phyloP scores from a whole-genome alignment of 495 filamentous ascomycete species.

The Aspergillus asperescens region DNA sequence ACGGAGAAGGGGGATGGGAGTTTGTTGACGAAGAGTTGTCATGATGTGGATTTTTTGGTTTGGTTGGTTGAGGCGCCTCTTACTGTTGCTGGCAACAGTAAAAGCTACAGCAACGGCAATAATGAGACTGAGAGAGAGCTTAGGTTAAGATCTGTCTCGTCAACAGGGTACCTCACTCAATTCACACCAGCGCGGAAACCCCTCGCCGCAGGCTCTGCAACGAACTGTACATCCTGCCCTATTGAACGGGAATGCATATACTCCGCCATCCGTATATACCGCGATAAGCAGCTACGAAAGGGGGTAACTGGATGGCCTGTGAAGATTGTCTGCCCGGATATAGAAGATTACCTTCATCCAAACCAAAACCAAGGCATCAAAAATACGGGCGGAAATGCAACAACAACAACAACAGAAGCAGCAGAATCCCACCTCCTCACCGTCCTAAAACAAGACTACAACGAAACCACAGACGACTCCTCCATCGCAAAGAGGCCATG shows the following conservation, averaged over 20 bases:
- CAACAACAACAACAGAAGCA: not conserved
- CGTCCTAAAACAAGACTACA: slow-evolving; percentile 64
- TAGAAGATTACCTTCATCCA: slow-evolving; percentile 56
- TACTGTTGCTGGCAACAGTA: not conserved
- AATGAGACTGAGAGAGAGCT: not conserved
- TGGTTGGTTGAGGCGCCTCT: slow-evolving; percentile 59
- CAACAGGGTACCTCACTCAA: slow-evolving; percentile 57
- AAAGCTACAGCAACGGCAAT: not conserved
- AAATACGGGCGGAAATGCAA: not conserved
- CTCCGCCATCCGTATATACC: slow-evolving; percentile 76
- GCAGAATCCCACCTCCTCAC: slow-evolving; percentile 30
- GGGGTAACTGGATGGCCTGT: slow-evolving; percentile 74
- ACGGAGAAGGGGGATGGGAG: slow-evolving; percentile 48
- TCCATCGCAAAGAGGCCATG: slow-evolving; percentile 62
- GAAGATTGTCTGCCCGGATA: slow-evolving; percentile 82
- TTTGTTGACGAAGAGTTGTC: slow-evolving; percentile 88
- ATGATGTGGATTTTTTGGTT: slow-evolving; percentile 85
- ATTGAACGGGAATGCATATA: slow-evolving; percentile 70
- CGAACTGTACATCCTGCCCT: slow-evolving; percentile 82
- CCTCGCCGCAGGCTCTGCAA: slow-evolving; percentile 61
- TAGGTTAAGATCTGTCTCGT: slow-evolving; percentile 45
- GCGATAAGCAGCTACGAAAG: slow-evolving; percentile 50
- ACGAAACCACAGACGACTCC: slow-evolving; percentile 28
- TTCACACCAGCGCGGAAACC: slow-evolving; percentile 75
- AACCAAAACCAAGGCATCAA: not conserved